These are phyloP conservation scores for Trichosporon faecale DNA, from an alignment of 1,284 basidiomycete genomes.

Conservation along the genomic window DNA sequence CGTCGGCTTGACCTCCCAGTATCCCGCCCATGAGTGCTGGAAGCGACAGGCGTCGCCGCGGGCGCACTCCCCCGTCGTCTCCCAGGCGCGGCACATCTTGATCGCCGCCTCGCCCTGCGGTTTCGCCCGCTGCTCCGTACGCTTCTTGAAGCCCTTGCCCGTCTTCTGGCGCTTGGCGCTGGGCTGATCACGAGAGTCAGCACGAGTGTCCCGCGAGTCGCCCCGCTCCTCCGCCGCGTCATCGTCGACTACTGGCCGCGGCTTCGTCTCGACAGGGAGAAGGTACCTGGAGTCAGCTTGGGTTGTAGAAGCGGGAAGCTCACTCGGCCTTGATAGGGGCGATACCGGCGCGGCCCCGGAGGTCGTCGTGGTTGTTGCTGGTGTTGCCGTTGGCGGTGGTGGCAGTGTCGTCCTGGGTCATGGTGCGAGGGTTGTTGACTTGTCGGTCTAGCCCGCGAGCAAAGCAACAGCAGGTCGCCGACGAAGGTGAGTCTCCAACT, in stretches of 20 bases:
- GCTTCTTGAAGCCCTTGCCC: slow-evolving; percentile 63
- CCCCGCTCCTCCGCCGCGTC: slow-evolving; percentile 63
- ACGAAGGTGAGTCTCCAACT: slow-evolving; percentile 11
- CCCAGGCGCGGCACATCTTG: slow-evolving; percentile 44
- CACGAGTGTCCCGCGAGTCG: slow-evolving; percentile 18
- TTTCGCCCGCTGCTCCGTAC: slow-evolving; percentile 72
- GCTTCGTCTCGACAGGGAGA: slow-evolving; percentile 12
- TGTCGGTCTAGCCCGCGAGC: neutral
- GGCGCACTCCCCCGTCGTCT: slow-evolving; percentile 34
- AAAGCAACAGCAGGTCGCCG: neutral
- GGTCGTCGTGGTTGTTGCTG: slow-evolving; percentile 5
- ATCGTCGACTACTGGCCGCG: slow-evolving; percentile 52
- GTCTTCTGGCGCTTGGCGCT: slow-evolving; percentile 51
- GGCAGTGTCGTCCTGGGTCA: neutral
- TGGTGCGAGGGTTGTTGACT: neutral
- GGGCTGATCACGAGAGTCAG: slow-evolving; percentile 33
- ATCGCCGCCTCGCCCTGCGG: slow-evolving; percentile 51
- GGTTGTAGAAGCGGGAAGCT: slow-evolving; percentile 32
- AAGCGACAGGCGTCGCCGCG: slow-evolving; percentile 60
- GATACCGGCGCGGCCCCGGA: slow-evolving; percentile 54
- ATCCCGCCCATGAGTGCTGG: slow-evolving; percentile 72
- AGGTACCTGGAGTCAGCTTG: slow-evolving; percentile 57
- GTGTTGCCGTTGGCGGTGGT: neutral
- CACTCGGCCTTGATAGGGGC: slow-evolving; percentile 75
- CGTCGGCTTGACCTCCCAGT: slow-evolving; percentile 69